phyloP scores from a whole-genome alignment of 2,329 filamentous ascomycete genomes.

The Diaporthe sp. region DNA sequence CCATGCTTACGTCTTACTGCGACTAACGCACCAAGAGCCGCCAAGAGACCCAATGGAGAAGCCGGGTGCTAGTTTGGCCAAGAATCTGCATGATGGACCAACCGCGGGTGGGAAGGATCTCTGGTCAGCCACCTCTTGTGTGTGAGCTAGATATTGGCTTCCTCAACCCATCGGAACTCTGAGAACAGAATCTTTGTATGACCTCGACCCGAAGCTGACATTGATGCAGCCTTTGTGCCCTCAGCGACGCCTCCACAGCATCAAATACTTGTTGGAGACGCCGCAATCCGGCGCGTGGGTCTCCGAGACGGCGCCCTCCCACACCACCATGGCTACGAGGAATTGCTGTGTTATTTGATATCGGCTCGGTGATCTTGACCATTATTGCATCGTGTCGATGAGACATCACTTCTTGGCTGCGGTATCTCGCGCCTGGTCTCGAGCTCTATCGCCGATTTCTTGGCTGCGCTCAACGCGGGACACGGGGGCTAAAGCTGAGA shows the following conservation, averaged over 20 bases:
- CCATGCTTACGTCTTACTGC: not conserved
- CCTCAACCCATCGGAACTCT: not conserved
- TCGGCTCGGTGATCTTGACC: not conserved
- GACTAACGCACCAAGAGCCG: not conserved
- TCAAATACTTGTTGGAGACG: not conserved
- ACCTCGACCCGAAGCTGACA: not conserved
- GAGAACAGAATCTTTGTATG: not conserved
- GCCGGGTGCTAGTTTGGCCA: not conserved
- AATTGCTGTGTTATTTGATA: not conserved
- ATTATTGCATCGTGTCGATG: not conserved
- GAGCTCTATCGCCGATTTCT: not conserved
- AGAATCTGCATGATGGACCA: not conserved
- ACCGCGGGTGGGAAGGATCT: not conserved
- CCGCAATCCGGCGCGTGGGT: not conserved
- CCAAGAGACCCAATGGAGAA: not conserved
- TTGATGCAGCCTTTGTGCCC: not conserved
- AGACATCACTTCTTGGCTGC: constrained; percentile 4
- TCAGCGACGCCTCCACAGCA: not conserved
- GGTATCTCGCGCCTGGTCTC: not conserved
- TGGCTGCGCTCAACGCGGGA: not conserved
- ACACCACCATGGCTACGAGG: not conserved
- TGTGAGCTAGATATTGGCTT: not conserved
- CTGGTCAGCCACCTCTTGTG: not conserved
- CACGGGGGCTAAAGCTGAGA: constrained; percentile 4
- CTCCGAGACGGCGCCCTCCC: not conserved